These are phyloP conservation scores for Allium cepa DNA, from an alignment of 106 monocot species.

Conservation along the genomic window DNA sequence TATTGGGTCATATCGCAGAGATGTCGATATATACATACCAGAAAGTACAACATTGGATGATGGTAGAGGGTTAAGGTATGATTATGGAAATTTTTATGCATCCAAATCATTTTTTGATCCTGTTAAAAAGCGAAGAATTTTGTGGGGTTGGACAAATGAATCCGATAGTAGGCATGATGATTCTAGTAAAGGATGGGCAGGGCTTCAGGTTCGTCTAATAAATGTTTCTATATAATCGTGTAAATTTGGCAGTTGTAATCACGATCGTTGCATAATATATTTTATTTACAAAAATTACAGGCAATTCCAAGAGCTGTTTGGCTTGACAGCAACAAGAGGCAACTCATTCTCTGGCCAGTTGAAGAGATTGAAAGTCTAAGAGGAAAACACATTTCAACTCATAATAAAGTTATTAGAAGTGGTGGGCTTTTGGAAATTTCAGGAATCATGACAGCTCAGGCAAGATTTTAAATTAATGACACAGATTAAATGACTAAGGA, in stretches of 20 bases:
- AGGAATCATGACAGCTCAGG: neutral
- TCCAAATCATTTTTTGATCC: conserved; percentile 73
- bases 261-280: conserved; percentile 37
- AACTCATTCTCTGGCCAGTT: conserved; percentile 71
- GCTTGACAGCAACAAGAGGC: conserved; percentile 40
- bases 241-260: neutral
- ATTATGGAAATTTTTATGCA: conserved; percentile 77
- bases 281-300: conserved; percentile 17
- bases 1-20: neutral
- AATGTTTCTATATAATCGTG: neutral
- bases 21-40: conserved; percentile 1
- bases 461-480: no score
- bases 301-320: conserved; percentile 58
- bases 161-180: conserved; percentile 41
- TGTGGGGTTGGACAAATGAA: conserved; percentile 73
- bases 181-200: conserved; percentile 72
- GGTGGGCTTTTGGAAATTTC: conserved; percentile 9
- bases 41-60: conserved; percentile 2
- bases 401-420: neutral
- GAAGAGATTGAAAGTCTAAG: conserved; percentile 62
- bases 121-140: conserved; percentile 45
- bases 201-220: conserved; percentile 38
- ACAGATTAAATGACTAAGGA: no score
- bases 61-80: conserved; percentile 28
- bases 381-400: conserved; percentile 10